Evolutionary conservation across 257 asterid species (phyloP), one percentile per base, ranked within the genome.

Genomic region (Solanum phureja): DNA sequence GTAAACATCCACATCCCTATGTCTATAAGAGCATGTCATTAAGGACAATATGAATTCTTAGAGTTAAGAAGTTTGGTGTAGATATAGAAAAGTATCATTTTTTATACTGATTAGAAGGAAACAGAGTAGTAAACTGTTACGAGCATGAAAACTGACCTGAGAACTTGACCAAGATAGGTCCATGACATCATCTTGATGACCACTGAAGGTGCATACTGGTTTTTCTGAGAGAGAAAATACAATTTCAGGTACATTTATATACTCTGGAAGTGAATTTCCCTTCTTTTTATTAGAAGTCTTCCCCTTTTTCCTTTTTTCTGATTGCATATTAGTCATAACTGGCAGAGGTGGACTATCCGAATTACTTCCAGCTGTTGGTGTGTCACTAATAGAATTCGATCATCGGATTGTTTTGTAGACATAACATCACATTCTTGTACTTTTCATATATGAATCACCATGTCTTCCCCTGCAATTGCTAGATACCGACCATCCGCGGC

Each of bases 151-250:
- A 49, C 87, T 56, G 62, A 89, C 90, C 90, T 86, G 82, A 49
- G 90, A 89, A 38, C 46, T 86, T 35, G 90, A 89, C 90, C 90
- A 89, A 42, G 87, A 89, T 35, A 89, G 76, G 87, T 86, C 89
- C 10, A 89, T 40, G 18, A 89, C 89, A 79, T 89, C 90, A 31
- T 89, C 90, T 40, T 79, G 79, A 40, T 89, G 90, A 29, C 87
- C 87, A n/a, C 21, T 49, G 52, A 89, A 68, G 56, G 73, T 81
- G 27, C 89, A 89, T 33, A 33, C 35, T 34, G 90, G 89, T n/a
- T 82, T 86, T 33, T 89, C 89, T 10, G 87, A 71, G 19, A 6
- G 86, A 87, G 12, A 84, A 82, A 89, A 89, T 8, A 89, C 87
- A 23, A 79, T 64, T 19, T 89, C 87, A 11, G 90, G 90, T 81